phyloP scores from a whole-genome alignment of 208 protist species.

The Trichomonas gallinae region DNA sequence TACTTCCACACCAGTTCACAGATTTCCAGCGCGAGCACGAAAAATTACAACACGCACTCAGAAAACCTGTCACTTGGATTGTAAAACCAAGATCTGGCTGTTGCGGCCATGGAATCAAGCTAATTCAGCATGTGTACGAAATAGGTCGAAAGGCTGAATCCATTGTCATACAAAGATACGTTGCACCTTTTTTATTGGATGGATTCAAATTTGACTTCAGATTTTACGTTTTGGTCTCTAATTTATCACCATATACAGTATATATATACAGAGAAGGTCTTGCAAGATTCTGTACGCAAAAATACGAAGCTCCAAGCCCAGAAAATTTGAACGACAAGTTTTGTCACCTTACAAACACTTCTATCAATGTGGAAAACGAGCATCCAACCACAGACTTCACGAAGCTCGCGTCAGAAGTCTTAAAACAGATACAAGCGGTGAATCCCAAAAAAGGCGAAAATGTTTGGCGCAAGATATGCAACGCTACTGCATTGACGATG shows the following conservation, averaged over 20 bases:
- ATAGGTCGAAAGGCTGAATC: not conserved
- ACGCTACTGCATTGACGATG: not conserved
- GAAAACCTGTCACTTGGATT: not conserved
- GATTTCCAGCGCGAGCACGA: not conserved
- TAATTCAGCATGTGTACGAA: not conserved
- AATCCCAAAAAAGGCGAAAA: not conserved
- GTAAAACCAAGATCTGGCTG: not conserved
- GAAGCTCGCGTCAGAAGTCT: not conserved
- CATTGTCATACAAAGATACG: not conserved
- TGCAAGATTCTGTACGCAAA: not conserved
- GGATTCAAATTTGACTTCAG: slow-evolving; percentile 41
- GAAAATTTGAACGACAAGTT: not conserved
- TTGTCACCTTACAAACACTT: not conserved
- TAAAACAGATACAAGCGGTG: not conserved
- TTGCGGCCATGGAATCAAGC: not conserved
- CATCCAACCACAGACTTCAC: not conserved
- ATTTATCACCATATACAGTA: not conserved
- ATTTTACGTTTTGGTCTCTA: slow-evolving; percentile 9
- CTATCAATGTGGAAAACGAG: not conserved
- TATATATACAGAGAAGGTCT: slow-evolving; percentile 25
- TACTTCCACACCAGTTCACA: not conserved
- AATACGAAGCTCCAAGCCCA: not conserved
- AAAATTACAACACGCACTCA: not conserved
- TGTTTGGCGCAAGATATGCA: not conserved
- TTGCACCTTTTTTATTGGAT: slow-evolving; percentile 21